Base-by-base conservation (phyloP, 2,329 filamentous ascomycete genomes). In the Diaporthe citri region DNA sequence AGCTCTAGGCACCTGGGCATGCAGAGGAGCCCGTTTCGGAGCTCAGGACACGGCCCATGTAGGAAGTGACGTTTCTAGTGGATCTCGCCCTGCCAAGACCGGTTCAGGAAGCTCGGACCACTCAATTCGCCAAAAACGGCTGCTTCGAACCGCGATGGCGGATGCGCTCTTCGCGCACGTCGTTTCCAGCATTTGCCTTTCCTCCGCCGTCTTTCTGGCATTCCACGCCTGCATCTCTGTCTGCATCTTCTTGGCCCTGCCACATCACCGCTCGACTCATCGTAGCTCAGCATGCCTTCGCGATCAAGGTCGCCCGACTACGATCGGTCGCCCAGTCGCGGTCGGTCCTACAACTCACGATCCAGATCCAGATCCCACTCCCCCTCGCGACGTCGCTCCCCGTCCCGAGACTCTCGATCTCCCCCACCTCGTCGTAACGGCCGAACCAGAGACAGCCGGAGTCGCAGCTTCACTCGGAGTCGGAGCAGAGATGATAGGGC, bases 371-470 rank as follows among this genome's bases (percentile, higher is more conserved):
- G 59, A 43, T 75, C 77, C 41, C 78, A 75, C 46, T 78, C 78
- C n/a, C 7, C 36, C 17, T 71, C 75, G 51, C 64, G 74, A 51
- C 73, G 31, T 78, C 79, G 62, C 73, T 55, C 59, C 73, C 78
- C 20, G 73, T 79, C 79, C 17, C 74, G 64, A n/a, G 75, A 74
- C 48, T 80, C 78, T 17, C 78, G 79, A 36, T 84, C 83, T 55
- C 82, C 83, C 4, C 79, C 80, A 5, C 79, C 83, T 2, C 83
- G 82, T 71, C 81, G 83, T 62, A 84, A 85, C 78, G 84, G 83
- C 62, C 82, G 82, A 57, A 78, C 82, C 75, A 79, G 77, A 34
- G 80, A 78, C 46, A 84, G 80, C 72, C 78, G 79, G 20, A 82
- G 80, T 55, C 79, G 79, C 25, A 79, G 77, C 69, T 73, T 77